Evolutionary conservation across 2,329 filamentous ascomycete species (phyloP).

Genomic region (Thyridium curvatum): DNA sequence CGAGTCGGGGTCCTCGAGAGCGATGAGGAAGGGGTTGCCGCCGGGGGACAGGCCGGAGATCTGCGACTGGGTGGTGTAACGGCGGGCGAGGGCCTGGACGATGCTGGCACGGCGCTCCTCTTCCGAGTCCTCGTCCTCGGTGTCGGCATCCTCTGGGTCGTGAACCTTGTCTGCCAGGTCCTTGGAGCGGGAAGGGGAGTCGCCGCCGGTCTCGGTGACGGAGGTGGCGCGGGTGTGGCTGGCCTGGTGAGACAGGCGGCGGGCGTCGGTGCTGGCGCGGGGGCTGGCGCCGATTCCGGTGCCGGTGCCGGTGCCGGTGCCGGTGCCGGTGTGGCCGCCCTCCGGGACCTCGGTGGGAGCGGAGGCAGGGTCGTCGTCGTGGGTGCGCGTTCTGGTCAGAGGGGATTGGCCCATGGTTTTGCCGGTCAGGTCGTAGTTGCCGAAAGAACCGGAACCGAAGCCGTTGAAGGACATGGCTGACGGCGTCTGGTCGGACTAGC

Average conservation of each 20-base stretch:
- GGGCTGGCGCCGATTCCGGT: background rate
- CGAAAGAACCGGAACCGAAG: constrained; percentile 29
- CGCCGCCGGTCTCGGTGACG: constrained; percentile 24
- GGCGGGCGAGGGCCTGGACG: constrained; percentile 49
- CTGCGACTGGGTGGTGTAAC: constrained; percentile 44
- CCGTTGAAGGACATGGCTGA: constrained; percentile 33
- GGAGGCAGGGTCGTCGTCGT: constrained; percentile 15
- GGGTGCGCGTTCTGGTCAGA: constrained; percentile 15
- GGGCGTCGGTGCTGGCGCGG: constrained; percentile 4
- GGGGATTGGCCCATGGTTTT: constrained; percentile 32
- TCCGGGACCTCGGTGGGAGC: constrained; percentile 5
- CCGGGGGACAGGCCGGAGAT: constrained; percentile 16
- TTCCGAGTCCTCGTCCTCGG: constrained; percentile 56
- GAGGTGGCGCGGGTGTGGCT: constrained; percentile 25
- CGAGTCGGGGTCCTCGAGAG: constrained; percentile 29
- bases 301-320: constrained; percentile 6
- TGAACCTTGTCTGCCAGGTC: too few relatives aligned
- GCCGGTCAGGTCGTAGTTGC: constrained; percentile 43
- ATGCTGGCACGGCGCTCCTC: constrained; percentile 43
- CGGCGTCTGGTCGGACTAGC: too few relatives aligned
- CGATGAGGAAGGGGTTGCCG: constrained; percentile 42
- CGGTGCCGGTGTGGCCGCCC: constrained; percentile 18
- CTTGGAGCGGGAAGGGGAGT: too few relatives aligned
- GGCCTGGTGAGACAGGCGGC: background rate
- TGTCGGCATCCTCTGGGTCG: constrained; percentile 61